Evolutionary conservation across 257 asterid species (phyloP).

Genomic region (Lavandula angustifolia): DNA sequence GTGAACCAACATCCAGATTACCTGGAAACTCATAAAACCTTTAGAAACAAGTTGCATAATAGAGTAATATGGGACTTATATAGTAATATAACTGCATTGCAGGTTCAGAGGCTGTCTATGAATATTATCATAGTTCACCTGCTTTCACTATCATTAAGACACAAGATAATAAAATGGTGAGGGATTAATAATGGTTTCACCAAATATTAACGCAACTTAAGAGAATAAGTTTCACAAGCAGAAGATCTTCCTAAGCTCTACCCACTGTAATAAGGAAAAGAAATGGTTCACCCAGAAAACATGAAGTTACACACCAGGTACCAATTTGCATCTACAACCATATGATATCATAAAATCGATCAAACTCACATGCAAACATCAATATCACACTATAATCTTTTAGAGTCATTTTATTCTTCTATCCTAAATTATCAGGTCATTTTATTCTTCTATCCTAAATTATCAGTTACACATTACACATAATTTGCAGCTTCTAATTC

Average conservation of each 20-base stretch:
- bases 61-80: background rate
- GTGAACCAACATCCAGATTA: conserved; percentile 76
- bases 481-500: conserved; percentile 7
- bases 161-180: conserved; percentile 10
- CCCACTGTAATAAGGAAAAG: background rate
- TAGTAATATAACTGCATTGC: background rate
- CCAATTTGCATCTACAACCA: conserved; percentile 18
- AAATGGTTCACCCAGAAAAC: conserved; percentile 2
- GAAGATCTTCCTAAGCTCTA: conserved; percentile 5
- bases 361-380: background rate
- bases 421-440: conserved; percentile 23
- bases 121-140: conserved; percentile 19
- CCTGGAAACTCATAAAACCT: conserved; percentile 51
- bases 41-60: conserved; percentile 27
- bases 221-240: conserved; percentile 11
- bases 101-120: conserved; percentile 3
- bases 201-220: background rate
- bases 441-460: conserved; percentile 6
- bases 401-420: conserved; percentile 1
- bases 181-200: conserved; percentile 2
- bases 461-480: conserved; percentile 22
- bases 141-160: conserved; percentile 20
- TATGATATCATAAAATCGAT: background rate
- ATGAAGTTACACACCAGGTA: background rate
- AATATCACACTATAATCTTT: too few species aligned